Percentiles rank a stretch among this genome's conserved stretches.
phyloP scores from a whole-genome alignment of 2,329 filamentous ascomycete genomes.

The Capronia coronata region DNA sequence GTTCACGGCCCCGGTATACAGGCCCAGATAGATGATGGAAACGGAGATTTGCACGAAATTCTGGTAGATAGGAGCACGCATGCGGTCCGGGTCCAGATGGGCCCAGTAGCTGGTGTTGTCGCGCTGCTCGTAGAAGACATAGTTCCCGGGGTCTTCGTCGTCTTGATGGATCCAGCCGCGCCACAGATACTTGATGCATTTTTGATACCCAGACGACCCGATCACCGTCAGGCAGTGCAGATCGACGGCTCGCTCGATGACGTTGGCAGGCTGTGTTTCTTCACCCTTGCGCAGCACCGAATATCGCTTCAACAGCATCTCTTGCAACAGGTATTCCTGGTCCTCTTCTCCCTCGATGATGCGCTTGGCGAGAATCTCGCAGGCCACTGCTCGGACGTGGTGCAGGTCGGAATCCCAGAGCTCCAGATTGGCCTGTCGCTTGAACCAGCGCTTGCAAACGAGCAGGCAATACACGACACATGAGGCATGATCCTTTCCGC shows the following conservation, averaged over 20 bases:
- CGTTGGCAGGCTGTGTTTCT: slow-evolving; percentile 71
- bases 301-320: slow-evolving; percentile 80
- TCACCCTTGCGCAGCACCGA: slow-evolving; percentile 68
- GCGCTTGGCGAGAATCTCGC: slow-evolving; percentile 84
- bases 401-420: slow-evolving; percentile 90
- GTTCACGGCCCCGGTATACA: slow-evolving; percentile 90
- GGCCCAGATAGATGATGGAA: slow-evolving; percentile 70
- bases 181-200: slow-evolving; percentile 90
- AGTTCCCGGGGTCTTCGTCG: slow-evolving; percentile 80
- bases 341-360: slow-evolving; percentile 81
- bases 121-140: slow-evolving; percentile 79
- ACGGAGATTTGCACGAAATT: slow-evolving; percentile 82
- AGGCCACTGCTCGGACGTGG: slow-evolving; percentile 68
- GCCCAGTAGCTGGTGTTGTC: slow-evolving; percentile 69
- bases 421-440: slow-evolving; percentile 68
- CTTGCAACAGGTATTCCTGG: slow-evolving; percentile 67
- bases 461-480: slow-evolving; percentile 83
- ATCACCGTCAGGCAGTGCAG: slow-evolving; percentile 84
- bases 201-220: slow-evolving; percentile 88
- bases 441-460: slow-evolving; percentile 69
- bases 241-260: slow-evolving; percentile 88
- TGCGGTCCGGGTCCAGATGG: slow-evolving; percentile 89
- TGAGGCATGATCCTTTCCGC: slow-evolving; percentile 63
- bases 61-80: slow-evolving; percentile 88
- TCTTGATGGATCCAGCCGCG: slow-evolving; percentile 95